Evolutionary conservation across 225 moss, liverwort and hornwort species (phyloP).

Genomic region (Bryoerythrophyllum caledonicum): DNA sequence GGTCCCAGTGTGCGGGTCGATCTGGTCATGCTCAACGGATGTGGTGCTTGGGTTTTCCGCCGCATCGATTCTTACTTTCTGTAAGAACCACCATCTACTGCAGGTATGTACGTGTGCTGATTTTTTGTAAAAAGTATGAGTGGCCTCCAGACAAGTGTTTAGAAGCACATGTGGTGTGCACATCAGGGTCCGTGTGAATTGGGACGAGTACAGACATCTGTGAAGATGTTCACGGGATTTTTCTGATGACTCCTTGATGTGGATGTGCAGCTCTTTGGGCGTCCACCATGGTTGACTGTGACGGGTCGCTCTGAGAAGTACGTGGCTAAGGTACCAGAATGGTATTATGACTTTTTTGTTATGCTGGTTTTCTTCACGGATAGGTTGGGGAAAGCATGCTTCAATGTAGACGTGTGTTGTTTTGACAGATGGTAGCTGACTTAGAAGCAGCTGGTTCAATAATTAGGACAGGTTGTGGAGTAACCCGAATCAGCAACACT

Average conservation of each 20-base stretch:
- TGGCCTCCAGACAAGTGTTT: too few species aligned
- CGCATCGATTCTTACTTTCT: constrained; percentile 68
- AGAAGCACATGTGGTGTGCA: too few species aligned
- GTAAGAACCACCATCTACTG: constrained; percentile 73
- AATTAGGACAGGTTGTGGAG: constrained; percentile 59
- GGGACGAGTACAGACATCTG: too few species aligned
- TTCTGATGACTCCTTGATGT: background rate
- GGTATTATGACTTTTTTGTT: background rate
- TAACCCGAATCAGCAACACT: constrained; percentile 52
- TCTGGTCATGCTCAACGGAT: constrained; percentile 73
- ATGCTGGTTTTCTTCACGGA: background rate
- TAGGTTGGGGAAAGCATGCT: background rate
- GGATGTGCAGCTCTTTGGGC: constrained; percentile 72
- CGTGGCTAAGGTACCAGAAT: constrained; percentile 58
- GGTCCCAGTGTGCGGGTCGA: constrained; percentile 76
- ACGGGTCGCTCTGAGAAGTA: constrained; percentile 79
- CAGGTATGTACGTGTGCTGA: constrained; percentile 43
- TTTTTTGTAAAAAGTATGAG: background rate
- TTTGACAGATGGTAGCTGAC: constrained; percentile 56
- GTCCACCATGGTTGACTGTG: constrained; percentile 92
- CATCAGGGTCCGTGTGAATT: too few species aligned
- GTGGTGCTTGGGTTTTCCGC: constrained; percentile 64
- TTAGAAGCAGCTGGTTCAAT: constrained; percentile 50
- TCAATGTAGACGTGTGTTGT: background rate
- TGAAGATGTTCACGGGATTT: too few species aligned